These are phyloP conservation scores for Aspergillus nidulans DNA, from an alignment of 495 filamentous ascomycete genomes.

Conservation along the genomic window DNA sequence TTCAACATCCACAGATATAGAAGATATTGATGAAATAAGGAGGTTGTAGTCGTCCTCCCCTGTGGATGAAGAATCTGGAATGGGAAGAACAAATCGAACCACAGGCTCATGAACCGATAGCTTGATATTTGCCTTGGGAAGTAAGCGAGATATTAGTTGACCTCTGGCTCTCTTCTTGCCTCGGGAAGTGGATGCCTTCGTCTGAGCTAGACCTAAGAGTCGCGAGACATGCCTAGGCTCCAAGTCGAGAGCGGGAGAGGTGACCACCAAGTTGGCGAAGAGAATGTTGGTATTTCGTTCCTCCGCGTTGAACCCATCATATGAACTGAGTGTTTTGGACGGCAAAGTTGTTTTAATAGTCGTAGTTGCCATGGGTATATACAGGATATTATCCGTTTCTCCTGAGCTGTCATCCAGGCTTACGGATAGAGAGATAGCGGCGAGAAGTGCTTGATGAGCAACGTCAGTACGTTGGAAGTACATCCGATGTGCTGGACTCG, in stretches of 20 bases:
- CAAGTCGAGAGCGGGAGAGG: conserved; percentile 92
- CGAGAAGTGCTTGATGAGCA: conserved; percentile 90
- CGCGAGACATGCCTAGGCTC: conserved; percentile 89
- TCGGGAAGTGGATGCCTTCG: conserved; percentile 48
- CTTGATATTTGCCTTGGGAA: conserved; percentile 93
- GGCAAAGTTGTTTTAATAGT: conserved; percentile 93
- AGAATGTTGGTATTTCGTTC: conserved; percentile 95
- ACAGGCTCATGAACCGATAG: conserved; percentile 96
- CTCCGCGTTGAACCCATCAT: conserved; percentile 66
- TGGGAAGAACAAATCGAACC: conserved; percentile 78
- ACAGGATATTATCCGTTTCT: conserved; percentile 80
- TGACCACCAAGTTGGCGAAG: conserved; percentile 92
- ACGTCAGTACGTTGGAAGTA: conserved; percentile 93
- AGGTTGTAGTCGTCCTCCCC: conserved; percentile 75
- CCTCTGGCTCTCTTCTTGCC: conserved; percentile 47
- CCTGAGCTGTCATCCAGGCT: conserved; percentile 84
- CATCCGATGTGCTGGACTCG: conserved; percentile 95
- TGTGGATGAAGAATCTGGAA: conserved; percentile 55
- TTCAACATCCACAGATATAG: conserved; percentile 85
- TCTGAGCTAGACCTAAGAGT: conserved; percentile 67
- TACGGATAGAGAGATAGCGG: conserved; percentile 86
- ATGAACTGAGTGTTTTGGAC: conserved; percentile 84
- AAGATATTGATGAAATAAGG: conserved; percentile 89
- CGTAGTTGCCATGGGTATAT: conserved; percentile 96
- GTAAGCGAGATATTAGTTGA: conserved; percentile 77